Evolutionary conservation across 768 basidiomycete genomes (phyloP).

Genomic region (Hypsizygus marmoreus): DNA sequence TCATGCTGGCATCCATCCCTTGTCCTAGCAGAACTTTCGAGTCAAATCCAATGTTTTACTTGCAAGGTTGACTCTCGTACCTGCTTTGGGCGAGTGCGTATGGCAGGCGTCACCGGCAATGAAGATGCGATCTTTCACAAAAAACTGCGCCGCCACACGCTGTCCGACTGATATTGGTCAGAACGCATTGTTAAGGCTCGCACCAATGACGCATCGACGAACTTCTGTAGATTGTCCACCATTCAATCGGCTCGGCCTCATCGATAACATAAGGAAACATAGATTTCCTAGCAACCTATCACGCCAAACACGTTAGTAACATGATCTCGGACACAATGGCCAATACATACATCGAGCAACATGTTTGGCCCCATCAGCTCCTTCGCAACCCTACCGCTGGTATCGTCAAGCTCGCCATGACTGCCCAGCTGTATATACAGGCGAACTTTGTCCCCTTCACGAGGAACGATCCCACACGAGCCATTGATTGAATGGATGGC

Average conservation of each 20-base stretch:
- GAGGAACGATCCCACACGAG: constrained; percentile 74
- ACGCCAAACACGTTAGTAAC: background rate
- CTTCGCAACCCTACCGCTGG: constrained; percentile 56
- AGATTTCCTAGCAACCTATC: constrained; percentile 55
- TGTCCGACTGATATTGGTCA: constrained; percentile 57
- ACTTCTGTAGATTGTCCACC: constrained; percentile 80
- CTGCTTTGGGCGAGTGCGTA: constrained; percentile 68
- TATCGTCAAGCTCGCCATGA: constrained; percentile 42
- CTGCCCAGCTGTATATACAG: constrained; percentile 71
- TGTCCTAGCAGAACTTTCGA: constrained; percentile 44
- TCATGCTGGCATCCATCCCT: constrained; percentile 80
- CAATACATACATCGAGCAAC: constrained; percentile 48
- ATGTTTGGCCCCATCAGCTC: constrained; percentile 47
- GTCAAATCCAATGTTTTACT: background rate
- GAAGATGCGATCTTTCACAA: constrained; percentile 64
- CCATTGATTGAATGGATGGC: constrained; percentile 71
- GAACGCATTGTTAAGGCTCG: background rate
- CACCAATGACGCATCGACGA: constrained; percentile 20
- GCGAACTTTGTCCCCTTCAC: constrained; percentile 67
- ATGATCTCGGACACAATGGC: background rate
- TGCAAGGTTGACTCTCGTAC: constrained; percentile 26
- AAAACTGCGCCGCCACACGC: constrained; percentile 67
- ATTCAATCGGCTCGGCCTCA: constrained; percentile 53
- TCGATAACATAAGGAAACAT: constrained; percentile 57
- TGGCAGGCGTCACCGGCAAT: constrained; percentile 80